Base-by-base conservation (phyloP, 345 rosid genomes). In the Syzygium jambos region DNA sequence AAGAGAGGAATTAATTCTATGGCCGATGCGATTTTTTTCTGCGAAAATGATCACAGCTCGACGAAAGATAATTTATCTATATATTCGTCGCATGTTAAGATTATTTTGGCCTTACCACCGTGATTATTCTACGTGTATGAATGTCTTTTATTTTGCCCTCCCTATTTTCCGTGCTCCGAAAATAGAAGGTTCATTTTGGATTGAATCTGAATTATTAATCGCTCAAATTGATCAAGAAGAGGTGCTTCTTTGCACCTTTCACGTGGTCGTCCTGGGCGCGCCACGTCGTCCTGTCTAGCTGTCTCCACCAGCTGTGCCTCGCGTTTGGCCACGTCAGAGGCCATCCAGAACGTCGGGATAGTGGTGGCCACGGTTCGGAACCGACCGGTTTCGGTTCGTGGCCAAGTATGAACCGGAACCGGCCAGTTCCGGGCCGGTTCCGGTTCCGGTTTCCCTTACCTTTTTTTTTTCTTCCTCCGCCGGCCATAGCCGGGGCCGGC, bases 51-150 rank as follows among this genome's bases (percentile, higher is more conserved):
- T n/a, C 14, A 61, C 73, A 5, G n/a, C 4, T 6, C 3, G 34
- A 13, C 19, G 14, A 3, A 3, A 61, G n/a, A 61, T 61, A n/a
- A 8, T n/a, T n/a, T 61, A 15, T 6, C 0, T 2, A 13, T 61
- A 1, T 4, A 12, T 59, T 57, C 13, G 0, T 65, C 2, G 0
- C 1, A 0, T 4, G 0, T 7, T 30, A 16, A 30, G 43, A 30
- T 29, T 65, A 65, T 65, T 68, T 1, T 0, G 1, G 34, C 12
- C 34, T 17, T 12, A 1, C 21, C 2, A 9, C 34, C 2, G 10
- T 5, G 9, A 21, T 5, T 19, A 1, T 34, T 34, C 17, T 2
- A 34, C 3, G 10, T 73, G 4, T 11, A 34, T 3, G 4, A 16
- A 16, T 3, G 4, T 22, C 4, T 56, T 10, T 23, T 9, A 9